phyloP scores from a whole-genome alignment of 495 filamentous ascomycete species.

The Cercophora newfieldiana region DNA sequence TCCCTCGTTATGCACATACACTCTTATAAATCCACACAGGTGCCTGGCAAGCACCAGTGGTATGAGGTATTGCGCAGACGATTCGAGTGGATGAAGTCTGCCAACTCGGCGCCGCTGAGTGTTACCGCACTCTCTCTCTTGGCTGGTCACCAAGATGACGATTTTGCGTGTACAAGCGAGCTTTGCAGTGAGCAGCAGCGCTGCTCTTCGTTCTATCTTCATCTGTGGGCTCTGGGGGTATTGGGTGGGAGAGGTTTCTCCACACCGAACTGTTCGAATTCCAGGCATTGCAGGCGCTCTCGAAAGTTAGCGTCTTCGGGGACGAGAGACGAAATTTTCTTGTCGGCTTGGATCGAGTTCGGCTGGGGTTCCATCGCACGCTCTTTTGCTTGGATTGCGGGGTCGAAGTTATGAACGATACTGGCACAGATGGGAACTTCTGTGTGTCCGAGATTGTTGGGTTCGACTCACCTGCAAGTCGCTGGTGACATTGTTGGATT shows the following conservation, averaged over 20 bases:
- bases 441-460: constrained; percentile 21
- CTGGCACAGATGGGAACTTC: constrained; percentile 1
- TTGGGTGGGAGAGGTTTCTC: constrained; percentile 1
- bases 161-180: constrained; percentile 27
- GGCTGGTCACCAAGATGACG: constrained; percentile 36
- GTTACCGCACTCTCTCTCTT: constrained; percentile 21
- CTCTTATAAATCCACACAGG: constrained; percentile 24
- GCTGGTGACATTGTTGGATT: constrained; percentile 25
- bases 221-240: constrained; percentile 15
- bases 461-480: constrained; percentile 31
- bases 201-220: constrained; percentile 13
- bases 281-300: constrained; percentile 6
- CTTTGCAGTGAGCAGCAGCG: constrained; percentile 36
- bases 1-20: constrained; percentile 43
- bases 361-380: constrained; percentile 9
- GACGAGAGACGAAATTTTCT: constrained; percentile 1
- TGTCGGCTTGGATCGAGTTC: constrained; percentile 11
- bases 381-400: neutral
- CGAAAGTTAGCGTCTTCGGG: constrained; percentile 6
- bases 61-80: constrained; percentile 24
- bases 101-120: constrained; percentile 27
- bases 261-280: neutral
- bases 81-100: constrained; percentile 22
- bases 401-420: neutral
- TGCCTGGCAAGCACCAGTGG: constrained; percentile 56